Conservation (phyloP, 2,329 filamentous ascomycete species). For the Aspergillus novofumigatus region DNA sequence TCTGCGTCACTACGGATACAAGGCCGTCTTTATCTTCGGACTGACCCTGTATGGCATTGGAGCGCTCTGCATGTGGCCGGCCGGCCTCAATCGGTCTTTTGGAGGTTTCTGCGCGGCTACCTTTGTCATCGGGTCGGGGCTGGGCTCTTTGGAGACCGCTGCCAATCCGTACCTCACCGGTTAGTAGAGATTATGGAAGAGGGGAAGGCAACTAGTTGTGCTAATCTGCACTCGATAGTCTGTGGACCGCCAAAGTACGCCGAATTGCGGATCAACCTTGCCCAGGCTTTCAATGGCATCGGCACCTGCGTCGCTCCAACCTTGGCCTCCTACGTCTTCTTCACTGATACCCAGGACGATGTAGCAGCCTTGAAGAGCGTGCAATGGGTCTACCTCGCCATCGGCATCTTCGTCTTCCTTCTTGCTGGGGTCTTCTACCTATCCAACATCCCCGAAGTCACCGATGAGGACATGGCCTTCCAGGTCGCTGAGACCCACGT, state of each 20-base stretch:
- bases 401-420: constrained; percentile 66
- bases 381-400: constrained; percentile 77
- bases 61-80: constrained; percentile 82
- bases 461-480: constrained; percentile 63
- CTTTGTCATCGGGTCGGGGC: constrained; percentile 70
- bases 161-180: constrained; percentile 71
- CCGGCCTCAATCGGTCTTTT: constrained; percentile 68
- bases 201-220: constrained; percentile 29
- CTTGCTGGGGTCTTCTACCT: constrained; percentile 65
- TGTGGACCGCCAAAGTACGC: constrained; percentile 72
- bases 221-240: constrained; percentile 40
- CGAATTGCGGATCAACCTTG: constrained; percentile 72
- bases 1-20: constrained; percentile 71
- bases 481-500: constrained; percentile 56
- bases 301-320: constrained; percentile 71
- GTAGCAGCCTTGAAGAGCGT: constrained; percentile 60
- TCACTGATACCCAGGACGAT: constrained; percentile 58
- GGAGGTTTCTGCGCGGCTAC: constrained; percentile 67
- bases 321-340: constrained; percentile 69
- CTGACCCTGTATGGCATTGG: constrained; percentile 66
- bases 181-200: constrained; percentile 11
- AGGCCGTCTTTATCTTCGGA: constrained; percentile 73
- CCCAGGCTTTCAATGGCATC: constrained; percentile 73
- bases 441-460: constrained; percentile 67
- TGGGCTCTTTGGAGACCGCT: constrained; percentile 71